Evolutionary conservation across 345 rosid genomes (phyloP).

Genomic region (Eucalyptus paniculata): DNA sequence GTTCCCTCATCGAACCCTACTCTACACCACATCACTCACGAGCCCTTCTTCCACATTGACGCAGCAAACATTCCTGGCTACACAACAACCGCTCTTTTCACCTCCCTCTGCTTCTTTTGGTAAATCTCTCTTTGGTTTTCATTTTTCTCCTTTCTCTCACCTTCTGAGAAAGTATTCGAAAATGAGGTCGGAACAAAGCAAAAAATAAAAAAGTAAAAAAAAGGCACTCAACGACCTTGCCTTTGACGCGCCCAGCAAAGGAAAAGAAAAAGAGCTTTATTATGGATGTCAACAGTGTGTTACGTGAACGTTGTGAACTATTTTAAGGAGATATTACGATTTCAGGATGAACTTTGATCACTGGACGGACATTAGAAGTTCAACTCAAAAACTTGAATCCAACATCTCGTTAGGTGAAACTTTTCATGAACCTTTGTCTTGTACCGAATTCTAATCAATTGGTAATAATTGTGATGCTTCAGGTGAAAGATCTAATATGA

Average conservation of each 20-base stretch:
- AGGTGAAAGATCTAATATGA: not conserved
- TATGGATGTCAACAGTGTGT: not conserved
- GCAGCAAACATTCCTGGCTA: not conserved
- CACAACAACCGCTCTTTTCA: not conserved
- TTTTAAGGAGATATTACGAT: not conserved
- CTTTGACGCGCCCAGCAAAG: not conserved
- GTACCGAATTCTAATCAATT: not conserved
- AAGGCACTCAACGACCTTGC: not conserved
- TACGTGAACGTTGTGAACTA: not conserved
- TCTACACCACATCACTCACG: not conserved
- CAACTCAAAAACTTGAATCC: not conserved
- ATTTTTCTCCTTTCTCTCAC: not conserved
- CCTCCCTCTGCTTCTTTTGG: not conserved
- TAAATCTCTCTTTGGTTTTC: not conserved
- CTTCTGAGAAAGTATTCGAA: not conserved
- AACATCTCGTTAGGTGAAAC: not conserved
- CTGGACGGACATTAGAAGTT: not conserved
- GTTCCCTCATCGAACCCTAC: not conserved
- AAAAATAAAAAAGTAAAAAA: not conserved
- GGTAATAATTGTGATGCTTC: not conserved
- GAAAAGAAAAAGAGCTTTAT: not conserved
- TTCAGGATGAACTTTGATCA: not conserved
- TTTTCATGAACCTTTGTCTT: not conserved
- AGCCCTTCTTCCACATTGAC: not conserved
- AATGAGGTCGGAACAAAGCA: not conserved